Conservation (phyloP, 441 rosid species). For the Erysimum cheiri region DNA sequence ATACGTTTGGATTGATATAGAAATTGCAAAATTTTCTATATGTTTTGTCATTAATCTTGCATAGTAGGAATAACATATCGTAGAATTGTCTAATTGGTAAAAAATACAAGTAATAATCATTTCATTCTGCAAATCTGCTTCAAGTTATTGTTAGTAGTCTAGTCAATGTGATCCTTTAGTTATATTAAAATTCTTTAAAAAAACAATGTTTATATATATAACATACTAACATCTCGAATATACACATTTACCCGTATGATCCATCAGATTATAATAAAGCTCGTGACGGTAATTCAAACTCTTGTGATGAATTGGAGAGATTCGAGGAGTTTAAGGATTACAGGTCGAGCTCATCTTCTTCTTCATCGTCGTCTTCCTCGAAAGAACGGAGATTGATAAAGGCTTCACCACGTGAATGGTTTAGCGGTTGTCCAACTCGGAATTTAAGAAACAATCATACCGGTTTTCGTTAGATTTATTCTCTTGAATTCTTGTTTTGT, state of each 20-base stretch:
- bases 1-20: not conserved
- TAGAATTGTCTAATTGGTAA: not conserved
- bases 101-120: not conserved
- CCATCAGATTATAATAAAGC: not conserved
- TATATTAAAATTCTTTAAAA: not conserved
- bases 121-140: not conserved
- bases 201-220: not conserved
- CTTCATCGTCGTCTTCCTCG: slow-evolving; percentile 47
- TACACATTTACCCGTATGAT: not conserved
- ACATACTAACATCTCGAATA: not conserved
- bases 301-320: slow-evolving; percentile 36
- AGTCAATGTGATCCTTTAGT: not conserved
- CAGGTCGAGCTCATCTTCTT: slow-evolving; percentile 52
- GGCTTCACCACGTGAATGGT: slow-evolving; percentile 32
- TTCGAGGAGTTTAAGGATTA: slow-evolving; percentile 44
- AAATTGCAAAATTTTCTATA: not conserved
- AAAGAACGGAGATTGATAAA: slow-evolving; percentile 41
- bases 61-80: not conserved
- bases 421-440: slow-evolving; percentile 50
- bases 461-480: slow-evolving; percentile 27
- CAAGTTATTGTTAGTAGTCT: not conserved
- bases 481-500: slow-evolving; percentile 7
- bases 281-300: slow-evolving; percentile 23
- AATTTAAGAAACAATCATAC: slow-evolving; percentile 32
- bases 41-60: slow-evolving; percentile 10